A percentile compares a stretch with the other conserved stretches of the same genome.
phyloP scores from a whole-genome alignment of 83 land plant genomes.

The Picea abies region DNA sequence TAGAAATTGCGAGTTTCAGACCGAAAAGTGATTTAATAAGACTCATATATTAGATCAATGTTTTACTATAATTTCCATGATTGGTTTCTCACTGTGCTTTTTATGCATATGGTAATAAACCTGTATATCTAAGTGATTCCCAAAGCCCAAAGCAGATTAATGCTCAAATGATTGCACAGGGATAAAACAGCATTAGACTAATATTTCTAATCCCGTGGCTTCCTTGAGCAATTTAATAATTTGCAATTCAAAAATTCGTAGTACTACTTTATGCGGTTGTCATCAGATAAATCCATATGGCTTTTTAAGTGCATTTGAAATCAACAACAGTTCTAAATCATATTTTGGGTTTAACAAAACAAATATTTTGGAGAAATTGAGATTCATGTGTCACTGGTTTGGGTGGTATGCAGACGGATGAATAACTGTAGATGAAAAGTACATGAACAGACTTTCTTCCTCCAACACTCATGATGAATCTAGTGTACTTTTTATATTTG shows the following conservation, averaged over 20 bases:
- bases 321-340: neutral
- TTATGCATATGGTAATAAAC: too few relatives aligned
- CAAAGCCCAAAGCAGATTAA: neutral
- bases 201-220: neutral
- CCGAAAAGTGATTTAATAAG: neutral
- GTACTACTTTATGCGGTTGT: neutral
- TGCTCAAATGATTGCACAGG: constrained; percentile 6
- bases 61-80: neutral
- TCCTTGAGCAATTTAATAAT: neutral
- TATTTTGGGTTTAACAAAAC: neutral
- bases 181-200: neutral
- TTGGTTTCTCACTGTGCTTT: neutral
- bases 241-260: neutral
- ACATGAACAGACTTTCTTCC: neutral
- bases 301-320: neutral
- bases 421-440: neutral
- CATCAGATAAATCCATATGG: neutral
- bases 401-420: neutral
- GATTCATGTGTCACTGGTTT: too few relatives aligned
- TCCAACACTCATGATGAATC: neutral
- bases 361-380: neutral
- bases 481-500: neutral
- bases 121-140: neutral
- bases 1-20: neutral
- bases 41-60: neutral